Conservation (phyloP, 2,329 filamentous ascomycete genomes). For the Fusarium succisae region DNA sequence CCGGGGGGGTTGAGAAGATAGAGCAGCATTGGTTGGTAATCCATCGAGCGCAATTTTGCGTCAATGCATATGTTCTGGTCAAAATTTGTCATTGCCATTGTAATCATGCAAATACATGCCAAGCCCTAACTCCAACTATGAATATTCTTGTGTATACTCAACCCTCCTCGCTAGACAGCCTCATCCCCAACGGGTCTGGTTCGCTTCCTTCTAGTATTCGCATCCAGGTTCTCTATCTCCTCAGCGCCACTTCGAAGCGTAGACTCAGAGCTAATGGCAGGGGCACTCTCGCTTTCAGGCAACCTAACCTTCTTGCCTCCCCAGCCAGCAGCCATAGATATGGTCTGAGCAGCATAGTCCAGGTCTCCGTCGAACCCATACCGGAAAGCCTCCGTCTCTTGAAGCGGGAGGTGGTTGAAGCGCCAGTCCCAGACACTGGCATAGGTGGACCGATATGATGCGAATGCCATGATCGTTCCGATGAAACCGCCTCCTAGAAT, state of each 20-base stretch:
- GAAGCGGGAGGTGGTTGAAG: constrained; percentile 73
- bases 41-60: too few relatives aligned
- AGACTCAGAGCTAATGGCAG: constrained; percentile 13
- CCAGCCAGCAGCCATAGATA: constrained; percentile 42
- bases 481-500: constrained; percentile 71
- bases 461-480: constrained; percentile 69
- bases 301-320: constrained; percentile 35
- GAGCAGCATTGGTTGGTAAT: too few relatives aligned
- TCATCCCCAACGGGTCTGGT: constrained; percentile 27
- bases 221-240: constrained; percentile 28
- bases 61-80: too few relatives aligned
- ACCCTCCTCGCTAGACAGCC: constrained; percentile 5
- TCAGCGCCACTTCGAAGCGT: constrained; percentile 28
- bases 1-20: too few relatives aligned
- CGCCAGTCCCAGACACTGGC: constrained; percentile 76
- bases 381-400: constrained; percentile 47
- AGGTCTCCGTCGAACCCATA: constrained; percentile 31
- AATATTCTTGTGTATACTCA: neutral
- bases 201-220: constrained; percentile 26
- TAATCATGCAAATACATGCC: neutral
- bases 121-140: neutral
- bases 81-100: neutral
- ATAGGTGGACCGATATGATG: constrained; percentile 72
- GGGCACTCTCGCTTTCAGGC: constrained; percentile 11
- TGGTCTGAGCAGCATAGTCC: constrained; percentile 33